Conservation (phyloP, 2,329 filamentous ascomycete genomes). For the Penicillium brasilianum region DNA sequence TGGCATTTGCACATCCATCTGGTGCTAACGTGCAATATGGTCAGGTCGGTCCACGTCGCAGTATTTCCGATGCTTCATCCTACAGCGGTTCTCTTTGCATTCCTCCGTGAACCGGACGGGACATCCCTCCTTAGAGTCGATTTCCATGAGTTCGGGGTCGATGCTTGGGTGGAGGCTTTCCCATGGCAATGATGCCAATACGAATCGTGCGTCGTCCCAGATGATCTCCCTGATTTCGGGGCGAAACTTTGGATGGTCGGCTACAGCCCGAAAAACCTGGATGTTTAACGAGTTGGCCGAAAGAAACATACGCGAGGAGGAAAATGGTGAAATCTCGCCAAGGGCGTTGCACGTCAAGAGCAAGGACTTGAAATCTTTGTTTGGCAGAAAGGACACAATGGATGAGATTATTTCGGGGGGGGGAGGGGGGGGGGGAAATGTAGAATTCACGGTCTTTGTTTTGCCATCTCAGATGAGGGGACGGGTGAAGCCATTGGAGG, state of each 20-base stretch:
- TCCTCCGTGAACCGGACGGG: constrained; percentile 22
- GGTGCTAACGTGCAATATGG: constrained; percentile 12
- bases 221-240: constrained; percentile 45
- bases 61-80: constrained; percentile 14
- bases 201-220: constrained; percentile 35
- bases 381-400: too few species aligned
- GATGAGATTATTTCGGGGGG: too few species aligned
- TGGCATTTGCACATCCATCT: constrained; percentile 23
- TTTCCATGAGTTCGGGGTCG: constrained; percentile 10
- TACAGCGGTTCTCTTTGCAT: constrained; percentile 20
- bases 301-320: constrained; percentile 46
- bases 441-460: too few species aligned
- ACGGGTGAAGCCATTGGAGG: constrained; percentile 21
- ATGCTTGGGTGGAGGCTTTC: constrained; percentile 2
- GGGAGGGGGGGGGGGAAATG: too few species aligned
- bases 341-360: constrained; percentile 25
- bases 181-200: constrained; percentile 11
- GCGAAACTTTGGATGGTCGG: constrained; percentile 43
- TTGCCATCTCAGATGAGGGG: too few species aligned
- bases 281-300: constrained; percentile 49
- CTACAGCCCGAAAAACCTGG: constrained; percentile 43
- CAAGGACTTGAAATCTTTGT: too few species aligned
- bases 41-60: constrained; percentile 16
- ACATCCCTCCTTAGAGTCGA: constrained; percentile 18
- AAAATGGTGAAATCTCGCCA: constrained; percentile 14